A percentile compares a stretch with the other conserved stretches of the same genome.
Conservation (phyloP, 164 flowering plant species). For the Houttuynia cordata region DNA sequence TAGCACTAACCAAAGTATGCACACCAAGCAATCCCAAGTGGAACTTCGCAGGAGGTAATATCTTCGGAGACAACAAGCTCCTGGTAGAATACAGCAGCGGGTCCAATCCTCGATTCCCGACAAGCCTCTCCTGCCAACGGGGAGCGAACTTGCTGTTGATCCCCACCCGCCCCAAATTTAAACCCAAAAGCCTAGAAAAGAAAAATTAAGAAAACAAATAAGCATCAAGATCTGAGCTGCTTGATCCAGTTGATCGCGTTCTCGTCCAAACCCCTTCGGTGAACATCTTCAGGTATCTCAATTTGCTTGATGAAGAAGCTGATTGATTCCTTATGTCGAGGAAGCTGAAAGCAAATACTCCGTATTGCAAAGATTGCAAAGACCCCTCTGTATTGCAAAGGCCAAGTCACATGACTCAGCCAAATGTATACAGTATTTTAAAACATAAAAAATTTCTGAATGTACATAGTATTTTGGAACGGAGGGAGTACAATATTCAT, state of each 20-base stretch:
- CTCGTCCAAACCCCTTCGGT: slow-evolving; percentile 72
- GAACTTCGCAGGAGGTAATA: slow-evolving; percentile 60
- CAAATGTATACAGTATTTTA: too few relatives aligned
- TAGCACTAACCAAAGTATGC: slow-evolving; percentile 6
- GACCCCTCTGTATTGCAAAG: too few relatives aligned
- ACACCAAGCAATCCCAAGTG: slow-evolving; percentile 38
- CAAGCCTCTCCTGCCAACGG: slow-evolving; percentile 33
- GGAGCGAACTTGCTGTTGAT: slow-evolving; percentile 25
- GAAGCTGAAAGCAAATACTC: too few relatives aligned
- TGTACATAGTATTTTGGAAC: too few relatives aligned
- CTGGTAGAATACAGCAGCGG: slow-evolving; percentile 19
- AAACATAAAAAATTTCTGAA: too few relatives aligned
- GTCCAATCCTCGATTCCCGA: slow-evolving; percentile 17
- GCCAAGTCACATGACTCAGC: too few relatives aligned
- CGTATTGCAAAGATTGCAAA: too few relatives aligned
- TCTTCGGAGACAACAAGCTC: slow-evolving; percentile 20
- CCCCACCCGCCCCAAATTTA: slow-evolving; percentile 33
- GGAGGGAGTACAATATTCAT: too few relatives aligned
- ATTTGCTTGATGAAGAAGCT: not conserved
- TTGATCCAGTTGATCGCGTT: slow-evolving; percentile 65
- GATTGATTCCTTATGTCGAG: too few relatives aligned
- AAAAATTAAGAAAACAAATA: not conserved
- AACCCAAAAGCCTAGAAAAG: not conserved
- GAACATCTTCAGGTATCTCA: slow-evolving; percentile 31
- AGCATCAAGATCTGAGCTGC: slow-evolving; percentile 26